Evolutionary conservation across 169 alveolate species (phyloP), one percentile per base, ranked within the genome.

Genomic region (Amoebophrya sp.): DNA sequence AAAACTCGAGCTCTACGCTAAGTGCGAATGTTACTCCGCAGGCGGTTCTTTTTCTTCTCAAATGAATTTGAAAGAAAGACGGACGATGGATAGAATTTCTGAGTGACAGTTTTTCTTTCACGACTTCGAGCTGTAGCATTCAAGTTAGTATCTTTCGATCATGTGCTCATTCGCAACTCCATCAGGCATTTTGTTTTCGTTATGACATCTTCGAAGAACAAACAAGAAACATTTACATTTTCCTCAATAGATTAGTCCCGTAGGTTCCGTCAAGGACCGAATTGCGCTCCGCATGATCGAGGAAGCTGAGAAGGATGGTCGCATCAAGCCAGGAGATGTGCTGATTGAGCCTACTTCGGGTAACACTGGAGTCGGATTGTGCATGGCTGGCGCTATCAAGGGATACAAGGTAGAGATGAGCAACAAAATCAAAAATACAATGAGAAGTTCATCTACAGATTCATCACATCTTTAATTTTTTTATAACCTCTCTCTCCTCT

Each of bases 311-410:
- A 94, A 94, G 92, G 91, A 94, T 40, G 98, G 98, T 40, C 95
- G 94, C 89, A 91, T 97, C 89, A 93, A 96, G 91, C 93, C 95
- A 55, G 98, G 98, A 26, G 97, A 95, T 91, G 96, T 96, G 26
- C 94, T 98, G 90, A 96, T 98, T 41, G 99, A 98, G 95, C 98
- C 99, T 53, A 97, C 99, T 38, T 93, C 96, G 92, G 99, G 99
- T 26, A 98, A 98, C 94, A 98, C 99, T 1, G 99, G 99, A 54
- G 95, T 98, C 36, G 99, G 98, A 0, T 93, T 97, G 23, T 96
- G 98, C 89, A 94, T 97, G 95, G 97, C 96, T 89, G 97, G 98
- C 89, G 98, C 98, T 24, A 96, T 96, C 89, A 97, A 95, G 92
- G 99, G 99, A 41, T 96, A 96, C 92, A 95, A 94, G 41, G 3